Base-by-base conservation (phyloP, 371 early-diverging fungal genomes). In the Chytridiales sp. region DNA sequence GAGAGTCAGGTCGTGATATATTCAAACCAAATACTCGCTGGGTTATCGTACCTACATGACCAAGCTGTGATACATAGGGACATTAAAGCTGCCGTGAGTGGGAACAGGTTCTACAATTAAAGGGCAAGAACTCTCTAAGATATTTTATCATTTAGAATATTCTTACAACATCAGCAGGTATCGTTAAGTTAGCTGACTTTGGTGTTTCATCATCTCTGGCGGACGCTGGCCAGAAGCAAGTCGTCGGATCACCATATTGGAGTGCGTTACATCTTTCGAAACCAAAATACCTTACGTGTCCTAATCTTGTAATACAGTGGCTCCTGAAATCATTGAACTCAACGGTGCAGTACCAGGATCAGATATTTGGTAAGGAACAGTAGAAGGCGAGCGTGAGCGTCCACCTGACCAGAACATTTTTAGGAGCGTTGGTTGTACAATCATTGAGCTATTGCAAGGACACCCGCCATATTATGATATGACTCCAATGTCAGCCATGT, bases 21-120 rank as follows among this genome's bases (percentile, higher is more conserved):
- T 72, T 87, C 92, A 30, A 79, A 83, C 39, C 95, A 97, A 73
- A 91, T 95, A 6, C 77, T 97, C n/a, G 84, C 90, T 41, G 97
- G 78, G 1, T 80, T 97, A 19, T 76, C 86, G 3, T 98, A 95
- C 72, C 79, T 99, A 30, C 99, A 98, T 68, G 86, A 85, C 0
- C 88, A 92, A 65, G 84, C 85, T 39, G 94, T 98, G 44, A 82
- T 95, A 2, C 99, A 99, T 73, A 87, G 99, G 56, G 99, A 99
- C 75, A 74, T 98, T 47, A 99, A 99, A 70, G 93, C 92, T 0
- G 94, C 92, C 36, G 75, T 75, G 46, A n/a, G 53, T 19, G n/a
- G n/a, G n/a, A n/a, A n/a, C n/a, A n/a, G n/a, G n/a, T n/a, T n/a
- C n/a, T n/a, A n/a, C n/a, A n/a, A n/a, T n/a, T n/a, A n/a, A n/a